phyloP scores from a whole-genome alignment of 78 protist species.

The Isochrysis galbana region DNA sequence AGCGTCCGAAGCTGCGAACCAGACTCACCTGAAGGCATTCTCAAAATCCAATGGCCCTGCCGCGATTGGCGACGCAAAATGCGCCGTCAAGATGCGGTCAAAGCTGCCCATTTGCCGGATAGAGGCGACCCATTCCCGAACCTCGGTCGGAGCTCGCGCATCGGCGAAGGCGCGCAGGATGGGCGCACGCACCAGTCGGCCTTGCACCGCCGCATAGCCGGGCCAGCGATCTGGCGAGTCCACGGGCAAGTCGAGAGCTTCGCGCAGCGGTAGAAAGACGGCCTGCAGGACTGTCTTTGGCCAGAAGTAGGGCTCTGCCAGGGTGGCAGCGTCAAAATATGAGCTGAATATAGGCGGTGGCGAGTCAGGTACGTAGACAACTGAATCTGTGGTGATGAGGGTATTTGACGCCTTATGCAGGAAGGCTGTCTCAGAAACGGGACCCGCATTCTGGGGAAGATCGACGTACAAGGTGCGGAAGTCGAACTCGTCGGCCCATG shows the following conservation, averaged over 20 bases:
- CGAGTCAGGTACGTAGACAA: neutral
- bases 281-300: neutral
- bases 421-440: neutral
- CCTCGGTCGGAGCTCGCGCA: neutral
- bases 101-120: neutral
- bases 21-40: no score
- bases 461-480: neutral
- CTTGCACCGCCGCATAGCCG: neutral
- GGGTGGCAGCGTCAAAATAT: neutral
- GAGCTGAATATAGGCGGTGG: neutral
- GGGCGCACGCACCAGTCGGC: neutral
- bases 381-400: neutral
- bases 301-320: neutral
- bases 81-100: neutral
- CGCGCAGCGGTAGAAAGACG: neutral
- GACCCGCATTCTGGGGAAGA: neutral
- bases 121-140: neutral
- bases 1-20: no score
- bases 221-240: neutral
- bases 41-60: neutral
- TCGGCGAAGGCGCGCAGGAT: slow-evolving; percentile 3
- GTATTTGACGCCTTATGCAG: neutral
- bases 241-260: neutral
- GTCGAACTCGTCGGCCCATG: neutral
- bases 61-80: neutral